Evolutionary conservation across 352 stramenopile genomes (phyloP).

Genomic region (Globisporangium nunn): DNA sequence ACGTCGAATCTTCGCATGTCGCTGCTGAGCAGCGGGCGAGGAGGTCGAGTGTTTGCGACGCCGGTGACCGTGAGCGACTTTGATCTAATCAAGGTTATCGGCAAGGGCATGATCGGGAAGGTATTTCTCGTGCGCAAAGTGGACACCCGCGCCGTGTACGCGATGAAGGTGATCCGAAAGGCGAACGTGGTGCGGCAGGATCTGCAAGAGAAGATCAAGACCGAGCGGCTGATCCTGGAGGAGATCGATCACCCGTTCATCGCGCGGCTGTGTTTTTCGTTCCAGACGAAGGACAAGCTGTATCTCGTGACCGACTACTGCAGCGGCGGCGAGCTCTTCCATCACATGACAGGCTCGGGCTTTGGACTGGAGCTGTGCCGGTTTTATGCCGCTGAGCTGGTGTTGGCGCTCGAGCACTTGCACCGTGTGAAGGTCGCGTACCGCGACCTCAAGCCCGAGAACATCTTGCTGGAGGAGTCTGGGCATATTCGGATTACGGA

Average conservation of each 20-base stretch:
- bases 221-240: slow-evolving; percentile 97
- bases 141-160: slow-evolving; percentile 88
- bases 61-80: slow-evolving; percentile 79
- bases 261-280: slow-evolving; percentile 95
- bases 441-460: slow-evolving; percentile 97
- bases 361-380: slow-evolving; percentile 55
- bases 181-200: slow-evolving; percentile 89
- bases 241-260: slow-evolving; percentile 98
- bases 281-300: slow-evolving; percentile 91
- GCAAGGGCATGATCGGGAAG: slow-evolving; percentile 84
- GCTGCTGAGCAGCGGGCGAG: slow-evolving; percentile 31
- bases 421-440: slow-evolving; percentile 94
- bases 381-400: slow-evolving; percentile 97
- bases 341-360: slow-evolving; percentile 92
- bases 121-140: slow-evolving; percentile 85
- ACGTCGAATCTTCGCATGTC: slow-evolving; percentile 52
- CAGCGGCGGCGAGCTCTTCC: slow-evolving; percentile 96
- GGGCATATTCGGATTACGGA: slow-evolving; percentile 97
- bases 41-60: slow-evolving; percentile 18
- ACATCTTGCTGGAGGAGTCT: slow-evolving; percentile 80
- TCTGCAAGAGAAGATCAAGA: slow-evolving; percentile 93
- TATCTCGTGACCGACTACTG: slow-evolving; percentile 89
- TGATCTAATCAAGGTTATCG: slow-evolving; percentile 79
- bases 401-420: slow-evolving; percentile 92
- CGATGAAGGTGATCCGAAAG: slow-evolving; percentile 99